A percentile compares a stretch with the other conserved stretches of the same genome.
phyloP scores from a whole-genome alignment of 441 rosid genomes.

The Erysimum cheiri region DNA sequence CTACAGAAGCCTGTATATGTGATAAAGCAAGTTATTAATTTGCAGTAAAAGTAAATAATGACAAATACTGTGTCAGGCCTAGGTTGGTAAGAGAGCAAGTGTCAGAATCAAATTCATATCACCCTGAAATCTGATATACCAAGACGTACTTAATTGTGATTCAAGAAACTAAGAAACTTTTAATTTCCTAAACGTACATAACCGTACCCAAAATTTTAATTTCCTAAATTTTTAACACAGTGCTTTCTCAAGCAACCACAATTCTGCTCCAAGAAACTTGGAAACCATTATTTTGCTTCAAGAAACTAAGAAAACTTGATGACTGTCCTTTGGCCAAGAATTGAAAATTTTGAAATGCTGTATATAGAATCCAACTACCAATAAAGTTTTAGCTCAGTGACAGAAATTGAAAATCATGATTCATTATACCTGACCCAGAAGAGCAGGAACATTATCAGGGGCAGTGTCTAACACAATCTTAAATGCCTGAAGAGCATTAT shows the following conservation, averaged over 20 bases:
- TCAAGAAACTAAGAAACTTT: constrained; percentile 3
- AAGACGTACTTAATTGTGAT: neutral
- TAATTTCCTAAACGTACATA: neutral
- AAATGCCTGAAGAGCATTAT: constrained; percentile 91
- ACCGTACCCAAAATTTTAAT: neutral
- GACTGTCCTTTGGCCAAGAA: constrained; percentile 5
- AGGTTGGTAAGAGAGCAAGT: constrained; percentile 11
- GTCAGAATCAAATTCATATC: neutral
- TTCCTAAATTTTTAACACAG: neutral
- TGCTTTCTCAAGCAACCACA: constrained; percentile 2
- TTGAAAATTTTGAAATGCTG: neutral
- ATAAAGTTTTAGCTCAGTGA: neutral
- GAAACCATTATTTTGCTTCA: neutral
- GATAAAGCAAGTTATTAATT: constrained; percentile 27
- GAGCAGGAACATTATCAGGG: constrained; percentile 89
- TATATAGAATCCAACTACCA: constrained; percentile 12
- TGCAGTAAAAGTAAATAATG: constrained; percentile 29
- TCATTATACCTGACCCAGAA: constrained; percentile 86
- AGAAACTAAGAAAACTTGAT: neutral
- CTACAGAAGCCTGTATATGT: constrained; percentile 85
- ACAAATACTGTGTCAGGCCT: constrained; percentile 12
- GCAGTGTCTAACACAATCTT: constrained; percentile 82
- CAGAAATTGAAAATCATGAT: constrained; percentile 1
- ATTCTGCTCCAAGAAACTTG: no score
- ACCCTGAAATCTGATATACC: constrained; percentile 9